Evolutionary conservation across 1,284 basidiomycete species (phyloP).

Genomic region (Termitomyces sp.): DNA sequence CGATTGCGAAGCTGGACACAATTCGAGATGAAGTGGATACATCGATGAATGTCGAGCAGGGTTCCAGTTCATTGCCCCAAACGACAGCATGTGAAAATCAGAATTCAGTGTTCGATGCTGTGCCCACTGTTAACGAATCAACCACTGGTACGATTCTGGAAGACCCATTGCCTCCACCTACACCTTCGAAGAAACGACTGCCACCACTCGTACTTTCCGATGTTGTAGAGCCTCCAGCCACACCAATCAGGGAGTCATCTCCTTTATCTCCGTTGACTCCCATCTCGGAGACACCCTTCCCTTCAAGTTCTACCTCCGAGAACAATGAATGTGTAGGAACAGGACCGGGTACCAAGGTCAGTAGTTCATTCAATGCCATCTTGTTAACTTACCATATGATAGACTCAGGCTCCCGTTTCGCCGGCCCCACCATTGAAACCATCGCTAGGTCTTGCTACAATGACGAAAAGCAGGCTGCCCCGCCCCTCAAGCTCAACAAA

Average conservation of each 20-base stretch:
- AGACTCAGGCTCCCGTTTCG: not conserved
- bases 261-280: slow-evolving; percentile 42
- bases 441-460: slow-evolving; percentile 9
- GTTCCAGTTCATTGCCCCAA: not conserved
- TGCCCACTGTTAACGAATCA: not conserved
- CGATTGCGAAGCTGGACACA: slow-evolving; percentile 21
- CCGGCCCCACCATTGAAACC: slow-evolving; percentile 6
- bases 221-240: slow-evolving; percentile 18
- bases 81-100: too few species aligned
- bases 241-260: slow-evolving; percentile 16
- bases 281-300: slow-evolving; percentile 34
- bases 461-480: slow-evolving; percentile 25
- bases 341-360: slow-evolving; percentile 17
- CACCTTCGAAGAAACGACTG: not conserved
- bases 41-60: slow-evolving; percentile 24
- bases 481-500: slow-evolving; percentile 21
- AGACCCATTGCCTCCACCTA: not conserved
- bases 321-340: slow-evolving; percentile 19
- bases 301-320: slow-evolving; percentile 11
- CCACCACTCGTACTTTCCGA: slow-evolving; percentile 8
- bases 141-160: not conserved
- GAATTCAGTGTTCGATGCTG: not conserved
- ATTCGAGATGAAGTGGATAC: slow-evolving; percentile 27
- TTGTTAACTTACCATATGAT: not conserved
- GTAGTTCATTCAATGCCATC: slow-evolving; percentile 5